Base-by-base conservation (phyloP, 2,329 filamentous ascomycete genomes). In the Albophoma yamanashiensis region DNA sequence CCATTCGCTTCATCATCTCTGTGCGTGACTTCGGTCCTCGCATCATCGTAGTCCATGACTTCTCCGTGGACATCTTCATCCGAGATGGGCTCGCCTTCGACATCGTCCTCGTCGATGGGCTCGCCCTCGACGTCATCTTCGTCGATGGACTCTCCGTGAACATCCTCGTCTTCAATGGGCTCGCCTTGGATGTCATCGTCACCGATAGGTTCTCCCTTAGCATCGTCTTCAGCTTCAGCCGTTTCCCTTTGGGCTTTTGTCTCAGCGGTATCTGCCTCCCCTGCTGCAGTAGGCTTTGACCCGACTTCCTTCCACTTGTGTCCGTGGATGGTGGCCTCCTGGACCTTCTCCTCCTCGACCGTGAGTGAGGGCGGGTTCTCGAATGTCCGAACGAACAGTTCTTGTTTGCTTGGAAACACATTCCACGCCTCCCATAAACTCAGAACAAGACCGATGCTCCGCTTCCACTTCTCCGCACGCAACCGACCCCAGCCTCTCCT, bases 401-500 rank as follows among this genome's bases (percentile, higher is more conserved):
- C 88, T 64, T 93, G 89, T 59, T 87, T 85, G 38, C 85, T 83
- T 1, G 89, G 86, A 65, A 96, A 96, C 1, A 86, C 83, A 64
- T 82, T 87, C 85, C 84, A 87, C 8, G 83, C 81, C 64, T 87
- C 85, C 85, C 90, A 94, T 42, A 91, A 75, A 55, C 82, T 80
- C 11, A 94, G 75, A 2, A 94, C 79, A 7, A 85, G 79, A 3
- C 82, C 81, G 45, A 94, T 79, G 67, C 88, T 91, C 57, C 89
- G 83, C 72, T 89, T 89, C 89, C 90, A 94, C 73, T 93, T 92
- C 63, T 94, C 90, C 4, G 87, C 87, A 25, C 89, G 87, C 63
- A 96, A 76, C 1, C 89, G 84, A 12, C 92, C 92, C 91, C 92
- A 96, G 53, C 81, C 80, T 27, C 89, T 75, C 59, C 84, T 85